These are phyloP conservation scores for Suillus subalutaceus DNA, from an alignment of 768 basidiomycete species.

Conservation along the genomic window DNA sequence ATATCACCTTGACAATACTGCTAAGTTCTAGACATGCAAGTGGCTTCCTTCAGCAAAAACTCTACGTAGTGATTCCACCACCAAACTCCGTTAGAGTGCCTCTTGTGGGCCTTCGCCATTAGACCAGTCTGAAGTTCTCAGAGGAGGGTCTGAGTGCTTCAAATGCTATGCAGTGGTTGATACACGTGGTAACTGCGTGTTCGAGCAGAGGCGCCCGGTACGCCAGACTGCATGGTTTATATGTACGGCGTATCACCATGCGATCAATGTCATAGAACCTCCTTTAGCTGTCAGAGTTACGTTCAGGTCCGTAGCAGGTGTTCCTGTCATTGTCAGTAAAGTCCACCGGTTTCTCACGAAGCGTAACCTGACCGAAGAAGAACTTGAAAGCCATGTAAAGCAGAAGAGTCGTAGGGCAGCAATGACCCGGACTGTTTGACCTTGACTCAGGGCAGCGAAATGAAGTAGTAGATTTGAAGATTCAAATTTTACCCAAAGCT, in stretches of 20 bases:
- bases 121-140: neutral
- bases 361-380: neutral
- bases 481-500: neutral
- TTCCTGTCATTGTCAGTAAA: slow-evolving; percentile 4
- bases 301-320: neutral
- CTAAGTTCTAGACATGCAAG: neutral
- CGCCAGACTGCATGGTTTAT: neutral
- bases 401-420: neutral
- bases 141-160: neutral
- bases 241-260: neutral
- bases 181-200: neutral
- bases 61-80: neutral
- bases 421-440: neutral
- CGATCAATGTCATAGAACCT: neutral
- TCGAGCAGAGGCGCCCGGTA: neutral
- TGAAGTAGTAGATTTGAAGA: neutral
- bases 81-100: neutral
- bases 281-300: neutral
- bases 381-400: neutral
- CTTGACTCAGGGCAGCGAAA: neutral
- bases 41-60: neutral
- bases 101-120: neutral
- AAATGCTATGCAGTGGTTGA: neutral
- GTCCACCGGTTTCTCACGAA: slow-evolving; percentile 4
- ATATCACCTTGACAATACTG: neutral